Evolutionary conservation across 768 basidiomycete genomes (phyloP).

Genomic region (Agaricus sinodeliciosus): DNA sequence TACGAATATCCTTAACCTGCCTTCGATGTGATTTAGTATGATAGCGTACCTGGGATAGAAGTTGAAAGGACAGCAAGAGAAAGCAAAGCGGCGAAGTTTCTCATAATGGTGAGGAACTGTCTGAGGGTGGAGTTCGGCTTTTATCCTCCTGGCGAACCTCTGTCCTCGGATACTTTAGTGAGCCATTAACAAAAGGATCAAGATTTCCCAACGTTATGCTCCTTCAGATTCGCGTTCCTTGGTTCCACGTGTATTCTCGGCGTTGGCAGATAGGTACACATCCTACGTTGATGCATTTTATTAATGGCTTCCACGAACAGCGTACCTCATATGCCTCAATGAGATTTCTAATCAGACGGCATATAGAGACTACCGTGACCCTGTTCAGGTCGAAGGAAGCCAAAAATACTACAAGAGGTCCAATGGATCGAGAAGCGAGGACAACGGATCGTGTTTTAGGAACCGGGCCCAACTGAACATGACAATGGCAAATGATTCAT

Average conservation of each 20-base stretch:
- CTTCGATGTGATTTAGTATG: not conserved
- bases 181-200: not conserved
- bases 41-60: constrained; percentile 16
- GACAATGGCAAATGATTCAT: too few species aligned
- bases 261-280: constrained; percentile 7
- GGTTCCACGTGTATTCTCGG: constrained; percentile 2
- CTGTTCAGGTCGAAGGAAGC: not conserved
- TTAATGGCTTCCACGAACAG: not conserved
- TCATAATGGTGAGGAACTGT: constrained; percentile 6
- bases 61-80: constrained; percentile 16
- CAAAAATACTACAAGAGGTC: too few species aligned
- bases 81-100: constrained; percentile 11
- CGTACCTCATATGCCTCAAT: not conserved
- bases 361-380: not conserved
- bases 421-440: too few species aligned
- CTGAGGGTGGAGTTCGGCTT: not conserved
- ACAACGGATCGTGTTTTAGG: too few species aligned
- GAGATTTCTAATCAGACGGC: not conserved
- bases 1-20: not conserved
- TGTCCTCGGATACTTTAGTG: not conserved
- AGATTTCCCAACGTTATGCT: not conserved
- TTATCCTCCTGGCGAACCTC: not conserved
- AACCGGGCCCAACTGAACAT: too few species aligned
- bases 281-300: constrained; percentile 1
- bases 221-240: not conserved